Percentiles rank a stretch among this genome's conserved stretches.
Conservation (phyloP, 1,284 basidiomycete species). For the Rhodofomes roseus region DNA sequence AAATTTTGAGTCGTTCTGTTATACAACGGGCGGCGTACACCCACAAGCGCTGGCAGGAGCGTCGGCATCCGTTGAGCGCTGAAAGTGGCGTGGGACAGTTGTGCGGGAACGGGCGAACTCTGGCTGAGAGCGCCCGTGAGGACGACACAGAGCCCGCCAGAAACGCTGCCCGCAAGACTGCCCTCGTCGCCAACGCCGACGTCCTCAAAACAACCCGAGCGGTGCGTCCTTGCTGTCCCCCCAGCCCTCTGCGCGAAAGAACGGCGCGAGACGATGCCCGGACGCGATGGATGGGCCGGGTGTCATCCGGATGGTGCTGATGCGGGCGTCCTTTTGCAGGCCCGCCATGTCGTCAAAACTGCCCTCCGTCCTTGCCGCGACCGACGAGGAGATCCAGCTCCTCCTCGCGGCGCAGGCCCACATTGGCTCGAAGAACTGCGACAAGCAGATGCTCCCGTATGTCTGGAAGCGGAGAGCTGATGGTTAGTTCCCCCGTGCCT, state of each 20-base stretch:
- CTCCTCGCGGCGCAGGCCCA: slow-evolving; percentile 95
- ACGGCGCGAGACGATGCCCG: slow-evolving; percentile 21
- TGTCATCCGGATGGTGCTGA: slow-evolving; percentile 31
- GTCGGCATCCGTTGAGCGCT: background rate
- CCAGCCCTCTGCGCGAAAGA: slow-evolving; percentile 20
- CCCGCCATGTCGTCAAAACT: slow-evolving; percentile 78
- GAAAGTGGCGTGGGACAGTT: slow-evolving; percentile 11
- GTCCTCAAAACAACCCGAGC: slow-evolving; percentile 30
- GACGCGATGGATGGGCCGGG: slow-evolving; percentile 27
- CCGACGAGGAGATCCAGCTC: slow-evolving; percentile 96
- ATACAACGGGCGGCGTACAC: no score
- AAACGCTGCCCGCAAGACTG: slow-evolving; percentile 28
- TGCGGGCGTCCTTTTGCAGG: slow-evolving; percentile 24
- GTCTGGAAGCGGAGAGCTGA: slow-evolving; percentile 97
- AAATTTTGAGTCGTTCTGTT: no score
- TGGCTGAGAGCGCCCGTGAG: slow-evolving; percentile 16
- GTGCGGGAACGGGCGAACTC: slow-evolving; percentile 13
- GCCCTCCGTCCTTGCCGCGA: slow-evolving; percentile 88
- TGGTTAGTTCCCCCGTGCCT: slow-evolving; percentile 51
- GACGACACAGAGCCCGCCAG: slow-evolving; percentile 20
- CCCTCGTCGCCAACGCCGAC: slow-evolving; percentile 32
- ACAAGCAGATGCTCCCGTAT: slow-evolving; percentile 98
- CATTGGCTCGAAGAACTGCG: slow-evolving; percentile 97
- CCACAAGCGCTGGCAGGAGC: background rate
- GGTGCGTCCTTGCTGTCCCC: slow-evolving; percentile 26